Evolutionary conservation across 2,329 filamentous ascomycete species (phyloP).

Genomic region (Chaetomium sp.): DNA sequence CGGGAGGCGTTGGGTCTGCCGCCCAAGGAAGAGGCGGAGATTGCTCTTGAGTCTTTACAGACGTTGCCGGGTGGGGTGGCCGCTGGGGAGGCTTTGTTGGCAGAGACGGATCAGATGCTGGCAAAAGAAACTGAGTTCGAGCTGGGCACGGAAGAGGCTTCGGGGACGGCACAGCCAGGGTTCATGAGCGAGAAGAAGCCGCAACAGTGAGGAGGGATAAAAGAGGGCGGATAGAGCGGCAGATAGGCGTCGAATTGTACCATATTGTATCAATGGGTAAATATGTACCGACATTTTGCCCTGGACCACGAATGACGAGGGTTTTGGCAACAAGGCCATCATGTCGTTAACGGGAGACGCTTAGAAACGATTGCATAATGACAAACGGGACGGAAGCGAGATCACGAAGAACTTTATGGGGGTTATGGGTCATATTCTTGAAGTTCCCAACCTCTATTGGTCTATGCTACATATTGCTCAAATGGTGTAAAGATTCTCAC

Average conservation of each 20-base stretch:
- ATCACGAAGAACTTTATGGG: no score
- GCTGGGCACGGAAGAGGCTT: slow-evolving; percentile 3
- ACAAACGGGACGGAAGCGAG: no score
- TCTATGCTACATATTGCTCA: slow-evolving; percentile 2
- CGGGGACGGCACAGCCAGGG: slow-evolving; percentile 15
- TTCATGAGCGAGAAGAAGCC: slow-evolving; percentile 27
- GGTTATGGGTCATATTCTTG: no score
- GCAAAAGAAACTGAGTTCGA: slow-evolving; percentile 31
- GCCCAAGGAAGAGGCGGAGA: slow-evolving; percentile 32
- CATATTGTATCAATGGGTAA: background rate
- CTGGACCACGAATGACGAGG: background rate
- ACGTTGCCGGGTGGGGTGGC: slow-evolving; percentile 20
- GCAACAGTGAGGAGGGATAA: background rate
- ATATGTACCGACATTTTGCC: no score
- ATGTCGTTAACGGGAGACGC: no score
- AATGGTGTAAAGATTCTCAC: background rate
- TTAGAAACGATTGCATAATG: no score
- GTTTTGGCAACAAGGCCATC: background rate
- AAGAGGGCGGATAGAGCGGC: no score
- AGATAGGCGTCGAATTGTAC: background rate
- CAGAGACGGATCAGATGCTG: slow-evolving; percentile 35
- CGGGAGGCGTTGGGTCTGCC: slow-evolving; percentile 59
- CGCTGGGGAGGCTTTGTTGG: slow-evolving; percentile 29
- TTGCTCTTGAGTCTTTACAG: slow-evolving; percentile 20
- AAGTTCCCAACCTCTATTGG: background rate